A percentile compares a stretch with the other conserved stretches of the same genome.
Evolutionary conservation across 2,329 filamentous ascomycete species (phyloP).

Genomic region (Tolypocladium amazonense): DNA sequence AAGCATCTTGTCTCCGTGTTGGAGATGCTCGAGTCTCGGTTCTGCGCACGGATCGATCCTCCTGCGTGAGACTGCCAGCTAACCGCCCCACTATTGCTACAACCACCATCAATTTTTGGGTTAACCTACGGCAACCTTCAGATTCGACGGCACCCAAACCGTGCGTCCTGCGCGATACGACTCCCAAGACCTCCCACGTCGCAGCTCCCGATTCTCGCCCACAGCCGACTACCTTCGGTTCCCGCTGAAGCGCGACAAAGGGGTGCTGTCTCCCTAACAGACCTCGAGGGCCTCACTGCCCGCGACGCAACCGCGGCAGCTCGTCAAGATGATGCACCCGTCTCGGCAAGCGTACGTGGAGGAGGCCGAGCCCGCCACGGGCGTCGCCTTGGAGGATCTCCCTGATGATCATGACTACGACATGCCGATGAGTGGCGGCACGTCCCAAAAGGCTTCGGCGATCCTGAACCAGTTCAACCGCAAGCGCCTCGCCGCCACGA

Average conservation of each 20-base stretch:
- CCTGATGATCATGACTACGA: constrained; percentile 74
- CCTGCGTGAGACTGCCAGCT: background rate
- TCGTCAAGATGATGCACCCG: constrained; percentile 61
- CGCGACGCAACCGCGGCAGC: background rate
- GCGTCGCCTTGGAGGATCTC: constrained; percentile 39
- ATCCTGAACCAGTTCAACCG: constrained; percentile 83
- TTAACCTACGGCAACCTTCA: background rate
- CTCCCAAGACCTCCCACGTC: background rate
- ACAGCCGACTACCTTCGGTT: background rate
- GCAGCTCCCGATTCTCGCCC: background rate
- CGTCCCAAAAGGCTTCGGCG: constrained; percentile 73
- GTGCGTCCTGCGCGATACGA: background rate
- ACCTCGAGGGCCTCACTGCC: background rate
- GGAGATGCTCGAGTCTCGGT: background rate
- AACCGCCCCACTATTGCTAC: background rate
- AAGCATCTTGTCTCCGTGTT: background rate
- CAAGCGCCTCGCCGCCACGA: constrained; percentile 77
- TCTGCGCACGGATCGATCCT: too few species aligned
- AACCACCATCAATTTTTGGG: background rate
- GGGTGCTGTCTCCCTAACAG: background rate
- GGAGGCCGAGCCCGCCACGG: constrained; percentile 53
- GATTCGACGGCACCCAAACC: background rate
- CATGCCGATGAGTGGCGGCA: constrained; percentile 58
- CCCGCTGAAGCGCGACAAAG: background rate
- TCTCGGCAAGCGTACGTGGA: constrained; percentile 90